These are phyloP conservation scores for Persicaria tinctoria DNA, from an alignment of 148 eudicot species.

Conservation along the genomic window DNA sequence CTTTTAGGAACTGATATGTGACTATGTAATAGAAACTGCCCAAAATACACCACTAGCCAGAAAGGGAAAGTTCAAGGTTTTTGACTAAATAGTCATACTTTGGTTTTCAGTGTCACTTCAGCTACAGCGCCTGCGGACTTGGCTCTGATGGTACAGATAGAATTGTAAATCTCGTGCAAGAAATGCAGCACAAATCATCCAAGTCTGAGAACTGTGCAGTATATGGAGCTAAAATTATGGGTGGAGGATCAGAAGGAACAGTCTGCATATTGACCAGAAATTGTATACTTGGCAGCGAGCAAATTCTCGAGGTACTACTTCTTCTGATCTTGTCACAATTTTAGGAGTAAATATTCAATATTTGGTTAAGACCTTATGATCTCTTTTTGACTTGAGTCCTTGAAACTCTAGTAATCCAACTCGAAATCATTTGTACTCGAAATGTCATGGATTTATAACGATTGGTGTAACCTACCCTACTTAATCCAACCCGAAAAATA, in stretches of 20 bases:
- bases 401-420: not conserved
- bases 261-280: constrained; percentile 80
- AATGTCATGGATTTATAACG: no score
- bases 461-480: no score
- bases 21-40: not conserved
- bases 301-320: constrained; percentile 67
- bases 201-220: constrained; percentile 49
- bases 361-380: not conserved
- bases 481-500: no score
- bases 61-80: not conserved
- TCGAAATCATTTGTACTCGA: no score
- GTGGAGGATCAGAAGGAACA: constrained; percentile 98
- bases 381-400: not conserved
- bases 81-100: not conserved
- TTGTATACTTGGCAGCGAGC: constrained; percentile 63
- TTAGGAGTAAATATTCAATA: not conserved
- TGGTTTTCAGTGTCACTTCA: constrained; percentile 84
- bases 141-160: constrained; percentile 97
- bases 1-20: no score
- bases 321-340: not conserved
- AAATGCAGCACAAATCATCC: constrained; percentile 67
- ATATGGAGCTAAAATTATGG: constrained; percentile 91
- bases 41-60: not conserved
- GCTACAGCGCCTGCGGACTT: constrained; percentile 96
- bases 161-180: constrained; percentile 80